Percentiles rank a stretch among this genome's conserved stretches.
phyloP scores from a whole-genome alignment of 2,329 filamentous ascomycete species.

The Paramyrothecium roridum region DNA sequence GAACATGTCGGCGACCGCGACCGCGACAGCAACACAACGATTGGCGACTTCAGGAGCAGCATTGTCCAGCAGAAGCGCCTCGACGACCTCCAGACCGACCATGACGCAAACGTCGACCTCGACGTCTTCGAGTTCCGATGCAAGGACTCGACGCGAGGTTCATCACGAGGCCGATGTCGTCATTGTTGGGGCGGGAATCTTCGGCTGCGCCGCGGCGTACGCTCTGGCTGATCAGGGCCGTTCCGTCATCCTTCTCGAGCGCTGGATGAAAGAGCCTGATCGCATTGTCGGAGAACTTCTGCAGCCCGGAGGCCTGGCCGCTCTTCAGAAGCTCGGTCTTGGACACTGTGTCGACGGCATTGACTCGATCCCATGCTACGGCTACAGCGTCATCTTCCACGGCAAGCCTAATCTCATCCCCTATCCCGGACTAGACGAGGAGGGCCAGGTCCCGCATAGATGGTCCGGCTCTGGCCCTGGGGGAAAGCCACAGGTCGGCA shows the following conservation, averaged over 20 bases:
- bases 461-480: conserved; percentile 31
- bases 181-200: conserved; percentile 85
- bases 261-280: conserved; percentile 86
- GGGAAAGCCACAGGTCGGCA: conserved; percentile 57
- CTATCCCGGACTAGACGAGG: conserved; percentile 65
- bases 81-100: conserved; percentile 4
- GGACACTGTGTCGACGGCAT: conserved; percentile 82
- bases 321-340: conserved; percentile 77
- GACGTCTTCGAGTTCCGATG: conserved; percentile 30
- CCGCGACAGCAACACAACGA: not conserved
- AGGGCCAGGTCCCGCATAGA: conserved; percentile 34
- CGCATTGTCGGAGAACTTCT: conserved; percentile 94
- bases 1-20: not conserved
- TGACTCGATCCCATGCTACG: conserved; percentile 77
- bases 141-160: conserved; percentile 42
- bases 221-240: conserved; percentile 85
- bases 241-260: conserved; percentile 86
- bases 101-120: conserved; percentile 23
- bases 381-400: conserved; percentile 86
- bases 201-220: conserved; percentile 83
- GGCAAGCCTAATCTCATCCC: conserved; percentile 70
- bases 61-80: not conserved
- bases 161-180: conserved; percentile 77
- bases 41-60: not conserved
- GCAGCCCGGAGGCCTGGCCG: conserved; percentile 84